Base-by-base conservation (phyloP, 139 green algal species). In the Chlamydomonas schloesseri region DNA sequence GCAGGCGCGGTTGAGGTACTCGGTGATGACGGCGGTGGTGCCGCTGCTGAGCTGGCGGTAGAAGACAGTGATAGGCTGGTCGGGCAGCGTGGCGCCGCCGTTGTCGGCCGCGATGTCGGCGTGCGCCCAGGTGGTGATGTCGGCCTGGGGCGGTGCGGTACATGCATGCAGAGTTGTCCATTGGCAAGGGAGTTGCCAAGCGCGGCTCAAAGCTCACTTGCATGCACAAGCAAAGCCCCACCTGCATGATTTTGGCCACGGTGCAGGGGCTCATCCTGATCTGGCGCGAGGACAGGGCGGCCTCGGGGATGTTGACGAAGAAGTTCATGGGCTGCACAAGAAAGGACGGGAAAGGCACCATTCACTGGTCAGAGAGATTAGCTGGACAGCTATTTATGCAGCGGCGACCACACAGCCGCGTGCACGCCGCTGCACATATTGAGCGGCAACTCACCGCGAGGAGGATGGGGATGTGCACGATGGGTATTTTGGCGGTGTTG, bases 21-120 rank as follows among this genome's bases (percentile, higher is more conserved):
- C 55, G n/a, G 88, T 87, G 69, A 91, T 81, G 20, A 89, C 77
- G 21, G 82, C 70, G 24, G 84, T 91, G 62, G 88, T 89, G 17
- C 88, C 88, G 26, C 73, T 86, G 76, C 24, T 57, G 4, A 55
- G 47, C n/a, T 69, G 60, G 31, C 88, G 82, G 70, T 87, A 91
- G 26, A 87, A 67, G 31, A 81, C 79, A 0, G 37, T 69, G 70
- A 91, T 83, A 0, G 75, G 37, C 46, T 83, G 20, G 28, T 76
- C 47, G 36, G 88, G 82, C 31, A 88, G 71, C 4, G 42, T 50
- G 42, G 42, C 42, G 42, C 42, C 42, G 42, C 65, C 42, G 72
- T 90, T 88, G 55, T 88, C 81, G 4, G 82, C 69, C 1, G 76
- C 37, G 50, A 91, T 88, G 47, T 69, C 75, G 47, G 88, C 34